These are phyloP conservation scores for Thinopyrum elongatum DNA, from an alignment of 176 grass and related monocot species.

Conservation along the genomic window DNA sequence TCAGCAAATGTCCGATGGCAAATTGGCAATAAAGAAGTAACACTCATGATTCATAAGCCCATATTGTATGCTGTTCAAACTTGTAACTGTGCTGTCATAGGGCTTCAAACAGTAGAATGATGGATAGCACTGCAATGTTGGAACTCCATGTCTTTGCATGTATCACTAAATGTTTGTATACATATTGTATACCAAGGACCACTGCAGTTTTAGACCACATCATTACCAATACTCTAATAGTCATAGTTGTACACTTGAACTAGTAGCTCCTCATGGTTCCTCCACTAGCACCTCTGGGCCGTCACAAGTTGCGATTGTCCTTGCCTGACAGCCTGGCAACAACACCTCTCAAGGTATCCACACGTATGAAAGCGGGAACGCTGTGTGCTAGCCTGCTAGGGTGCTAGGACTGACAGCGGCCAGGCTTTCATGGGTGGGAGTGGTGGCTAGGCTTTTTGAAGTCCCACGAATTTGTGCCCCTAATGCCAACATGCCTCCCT, in stretches of 20 bases:
- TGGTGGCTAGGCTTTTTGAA: too few relatives aligned
- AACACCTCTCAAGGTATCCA: neutral
- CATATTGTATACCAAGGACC: neutral
- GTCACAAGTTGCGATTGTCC: neutral
- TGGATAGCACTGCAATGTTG: neutral
- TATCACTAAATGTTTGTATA: too few relatives aligned
- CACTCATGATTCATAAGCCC: neutral
- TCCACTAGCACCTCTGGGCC: neutral
- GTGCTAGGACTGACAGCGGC: too few relatives aligned
- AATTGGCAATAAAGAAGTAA: neutral
- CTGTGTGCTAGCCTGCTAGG: too few relatives aligned
- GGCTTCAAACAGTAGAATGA: conserved; percentile 3
- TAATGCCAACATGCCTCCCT: neutral
- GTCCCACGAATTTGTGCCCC: neutral
- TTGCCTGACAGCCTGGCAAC: neutral
- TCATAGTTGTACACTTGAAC: neutral
- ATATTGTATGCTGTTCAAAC: conserved; percentile 5
- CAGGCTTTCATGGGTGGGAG: too few relatives aligned
- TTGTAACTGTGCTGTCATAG: neutral
- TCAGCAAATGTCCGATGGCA: neutral
- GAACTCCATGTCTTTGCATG: neutral
- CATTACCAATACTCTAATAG: neutral
- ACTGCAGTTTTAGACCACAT: neutral
- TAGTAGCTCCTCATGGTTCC: neutral
- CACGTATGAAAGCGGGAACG: neutral